These are phyloP conservation scores for Candolleomyces efflorescens DNA, from an alignment of 768 basidiomycete species.

Conservation along the genomic window DNA sequence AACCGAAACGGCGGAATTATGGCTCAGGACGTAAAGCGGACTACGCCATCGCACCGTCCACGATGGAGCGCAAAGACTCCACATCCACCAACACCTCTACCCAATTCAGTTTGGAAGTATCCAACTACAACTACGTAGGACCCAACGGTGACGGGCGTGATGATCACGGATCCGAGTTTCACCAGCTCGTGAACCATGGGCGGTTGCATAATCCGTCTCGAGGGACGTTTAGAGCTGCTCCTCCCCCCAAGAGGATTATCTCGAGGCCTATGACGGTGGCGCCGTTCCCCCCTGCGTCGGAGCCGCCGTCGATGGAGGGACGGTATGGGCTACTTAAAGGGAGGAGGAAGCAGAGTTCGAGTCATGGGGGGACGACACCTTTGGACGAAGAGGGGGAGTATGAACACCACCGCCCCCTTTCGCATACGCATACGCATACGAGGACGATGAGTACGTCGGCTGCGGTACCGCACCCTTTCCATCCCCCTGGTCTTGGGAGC, in stretches of 20 bases:
- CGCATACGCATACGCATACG: too few relatives aligned
- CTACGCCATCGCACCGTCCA: neutral
- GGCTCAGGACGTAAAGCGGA: neutral
- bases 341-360: too few relatives aligned
- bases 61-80: neutral
- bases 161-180: constrained; percentile 1
- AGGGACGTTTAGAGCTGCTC: neutral
- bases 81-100: neutral
- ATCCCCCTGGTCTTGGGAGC: too few relatives aligned
- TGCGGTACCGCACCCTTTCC: too few relatives aligned
- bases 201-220: neutral
- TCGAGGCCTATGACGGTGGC: too few relatives aligned
- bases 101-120: neutral
- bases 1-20: neutral
- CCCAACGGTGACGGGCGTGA: neutral
- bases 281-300: too few relatives aligned
- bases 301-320: too few relatives aligned
- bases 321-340: too few relatives aligned
- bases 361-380: too few relatives aligned
- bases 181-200: constrained; percentile 1
- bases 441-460: too few relatives aligned
- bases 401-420: too few relatives aligned
- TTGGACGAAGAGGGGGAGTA: too few relatives aligned
- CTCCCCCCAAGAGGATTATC: neutral
- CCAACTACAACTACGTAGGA: neutral